phyloP scores from a whole-genome alignment of 2,329 filamentous ascomycete species.

The Apiospora malaysiana region DNA sequence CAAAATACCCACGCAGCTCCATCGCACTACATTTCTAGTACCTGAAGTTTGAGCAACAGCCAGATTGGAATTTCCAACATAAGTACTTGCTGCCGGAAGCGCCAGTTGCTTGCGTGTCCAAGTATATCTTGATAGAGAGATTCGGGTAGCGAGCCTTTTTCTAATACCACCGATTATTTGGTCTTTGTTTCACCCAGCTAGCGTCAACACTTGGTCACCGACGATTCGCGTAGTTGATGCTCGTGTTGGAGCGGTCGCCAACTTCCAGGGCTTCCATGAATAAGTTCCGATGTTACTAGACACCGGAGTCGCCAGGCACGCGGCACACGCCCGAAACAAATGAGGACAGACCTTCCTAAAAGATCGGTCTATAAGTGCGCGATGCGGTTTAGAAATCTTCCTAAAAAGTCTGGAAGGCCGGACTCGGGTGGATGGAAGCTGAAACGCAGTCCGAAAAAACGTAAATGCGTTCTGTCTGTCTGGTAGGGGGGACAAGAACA shows the following conservation, averaged over 20 bases:
- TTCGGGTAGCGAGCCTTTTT: conserved; percentile 1
- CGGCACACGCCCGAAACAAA: not conserved
- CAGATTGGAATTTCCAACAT: conserved; percentile 5
- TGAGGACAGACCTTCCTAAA: not conserved
- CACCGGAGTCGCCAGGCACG: conserved; percentile 7
- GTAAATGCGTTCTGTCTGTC: conserved; percentile 2
- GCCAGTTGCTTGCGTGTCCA: not conserved
- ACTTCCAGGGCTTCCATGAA: not conserved
- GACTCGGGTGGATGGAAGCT: conserved; percentile 10
- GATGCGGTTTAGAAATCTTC: not conserved
- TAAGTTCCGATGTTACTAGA: not conserved
- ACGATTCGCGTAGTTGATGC: conserved; percentile 15
- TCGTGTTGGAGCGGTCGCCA: not conserved
- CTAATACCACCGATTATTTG: not conserved
- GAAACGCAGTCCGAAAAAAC: conserved; percentile 2
- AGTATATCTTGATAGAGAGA: not conserved
- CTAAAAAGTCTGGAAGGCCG: conserved; percentile 11
- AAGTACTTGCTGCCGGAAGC: conserved; percentile 2
- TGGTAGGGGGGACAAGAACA: not conserved
- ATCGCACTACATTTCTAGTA: conserved; percentile 11
- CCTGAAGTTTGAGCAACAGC: not conserved
- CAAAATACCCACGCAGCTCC: conserved; percentile 5
- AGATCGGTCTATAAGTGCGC: not conserved
- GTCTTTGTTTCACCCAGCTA: not conserved
- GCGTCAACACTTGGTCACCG: conserved; percentile 3